Conservation (phyloP, 2,329 filamentous ascomycete genomes). For the Alternaria atra region DNA sequence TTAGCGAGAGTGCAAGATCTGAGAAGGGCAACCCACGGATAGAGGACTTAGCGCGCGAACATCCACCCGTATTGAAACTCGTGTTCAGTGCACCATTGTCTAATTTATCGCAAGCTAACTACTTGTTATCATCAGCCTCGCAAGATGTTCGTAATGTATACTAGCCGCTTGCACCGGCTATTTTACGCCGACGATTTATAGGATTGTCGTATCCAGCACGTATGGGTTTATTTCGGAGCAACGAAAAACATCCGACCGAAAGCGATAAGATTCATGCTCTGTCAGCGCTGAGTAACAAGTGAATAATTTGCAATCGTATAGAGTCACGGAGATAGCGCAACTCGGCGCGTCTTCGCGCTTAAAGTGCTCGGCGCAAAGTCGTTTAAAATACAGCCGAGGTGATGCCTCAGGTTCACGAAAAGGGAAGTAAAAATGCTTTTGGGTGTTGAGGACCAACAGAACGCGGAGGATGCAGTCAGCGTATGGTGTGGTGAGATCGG, state of each 20-base stretch:
- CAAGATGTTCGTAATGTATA: background rate
- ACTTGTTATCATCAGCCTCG: background rate
- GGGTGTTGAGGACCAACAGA: slow-evolving; percentile 8
- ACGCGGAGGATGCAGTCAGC: background rate
- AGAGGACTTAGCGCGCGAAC: slow-evolving; percentile 4
- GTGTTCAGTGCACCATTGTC: background rate
- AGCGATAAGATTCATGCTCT: slow-evolving; percentile 1
- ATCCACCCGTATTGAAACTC: background rate
- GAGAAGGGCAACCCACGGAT: slow-evolving; percentile 1
- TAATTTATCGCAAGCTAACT: background rate
- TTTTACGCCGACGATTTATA: slow-evolving; percentile 1
- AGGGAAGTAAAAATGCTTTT: slow-evolving; percentile 5
- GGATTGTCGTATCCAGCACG: background rate
- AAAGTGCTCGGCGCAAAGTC: slow-evolving; percentile 9
- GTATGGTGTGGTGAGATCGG: slow-evolving; percentile 1
- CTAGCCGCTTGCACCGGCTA: background rate
- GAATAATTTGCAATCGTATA: background rate
- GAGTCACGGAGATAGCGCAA: background rate
- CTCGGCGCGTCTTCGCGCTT: slow-evolving; percentile 2
- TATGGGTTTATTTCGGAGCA: slow-evolving; percentile 2
- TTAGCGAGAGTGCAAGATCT: slow-evolving; percentile 26
- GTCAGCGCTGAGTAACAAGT: background rate
- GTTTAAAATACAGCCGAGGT: background rate
- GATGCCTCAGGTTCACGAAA: slow-evolving; percentile 2
- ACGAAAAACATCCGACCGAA: background rate